These are phyloP conservation scores for Cochlearia excelsa DNA, from an alignment of 345 rosid genomes.

Conservation along the genomic window DNA sequence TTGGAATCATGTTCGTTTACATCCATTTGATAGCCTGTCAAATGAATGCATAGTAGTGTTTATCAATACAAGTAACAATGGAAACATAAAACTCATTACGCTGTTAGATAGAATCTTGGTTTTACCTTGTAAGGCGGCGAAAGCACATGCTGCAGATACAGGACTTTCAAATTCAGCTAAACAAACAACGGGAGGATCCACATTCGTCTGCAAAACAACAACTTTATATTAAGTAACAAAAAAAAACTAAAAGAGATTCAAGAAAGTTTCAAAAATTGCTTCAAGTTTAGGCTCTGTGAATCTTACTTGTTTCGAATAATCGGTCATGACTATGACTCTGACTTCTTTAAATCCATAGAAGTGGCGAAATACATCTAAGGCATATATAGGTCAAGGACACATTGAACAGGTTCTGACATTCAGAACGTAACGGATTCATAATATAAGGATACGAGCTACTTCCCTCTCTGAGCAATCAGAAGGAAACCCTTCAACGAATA, in stretches of 20 bases:
- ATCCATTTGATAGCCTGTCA: constrained; percentile 73
- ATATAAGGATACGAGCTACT: constrained; percentile 79
- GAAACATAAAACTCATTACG: neutral
- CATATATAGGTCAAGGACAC: no score
- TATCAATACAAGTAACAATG: neutral
- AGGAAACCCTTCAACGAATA: constrained; percentile 83
- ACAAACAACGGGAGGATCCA: constrained; percentile 78
- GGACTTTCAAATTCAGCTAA: constrained; percentile 76
- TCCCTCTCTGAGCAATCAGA: constrained; percentile 66
- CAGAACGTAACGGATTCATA: neutral
- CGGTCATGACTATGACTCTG: no score
- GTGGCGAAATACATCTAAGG: no score
- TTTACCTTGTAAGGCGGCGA: constrained; percentile 87
- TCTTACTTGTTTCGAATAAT: no score
- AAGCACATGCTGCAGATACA: constrained; percentile 87
- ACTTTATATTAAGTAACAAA: neutral
- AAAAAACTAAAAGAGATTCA: neutral
- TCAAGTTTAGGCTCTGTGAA: neutral
- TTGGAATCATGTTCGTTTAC: constrained; percentile 55
- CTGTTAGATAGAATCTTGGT: neutral
- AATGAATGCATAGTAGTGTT: neutral
- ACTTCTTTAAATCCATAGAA: no score
- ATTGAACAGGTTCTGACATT: no score
- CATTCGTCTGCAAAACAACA: constrained; percentile 61
- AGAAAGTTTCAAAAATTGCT: neutral